These are phyloP conservation scores for Penicillium frequentans DNA, from an alignment of 2,329 filamentous ascomycete genomes.

Conservation along the genomic window DNA sequence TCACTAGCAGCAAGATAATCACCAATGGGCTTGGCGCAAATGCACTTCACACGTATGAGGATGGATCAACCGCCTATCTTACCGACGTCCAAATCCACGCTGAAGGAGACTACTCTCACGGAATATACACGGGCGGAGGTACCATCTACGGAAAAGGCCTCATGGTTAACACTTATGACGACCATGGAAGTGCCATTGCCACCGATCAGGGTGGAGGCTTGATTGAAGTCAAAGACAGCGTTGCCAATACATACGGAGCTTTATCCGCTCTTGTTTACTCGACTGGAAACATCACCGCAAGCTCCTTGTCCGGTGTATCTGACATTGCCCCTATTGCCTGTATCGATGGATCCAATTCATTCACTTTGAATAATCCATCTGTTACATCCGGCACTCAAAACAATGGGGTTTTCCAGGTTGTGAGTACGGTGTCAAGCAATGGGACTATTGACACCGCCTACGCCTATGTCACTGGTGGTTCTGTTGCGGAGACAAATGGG, in stretches of 20 bases:
- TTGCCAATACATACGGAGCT: conserved; percentile 1
- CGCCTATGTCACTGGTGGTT: conserved; percentile 6
- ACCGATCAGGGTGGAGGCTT: conserved; percentile 3
- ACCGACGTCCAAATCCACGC: neutral
- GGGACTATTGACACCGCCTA: neutral
- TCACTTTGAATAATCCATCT: conserved; percentile 1
- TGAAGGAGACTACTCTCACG: conserved; percentile 2
- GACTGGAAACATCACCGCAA: conserved; percentile 4
- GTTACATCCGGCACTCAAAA: conserved; percentile 3
- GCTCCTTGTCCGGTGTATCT: neutral
- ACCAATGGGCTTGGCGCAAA: neutral
- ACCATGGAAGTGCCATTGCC: conserved; percentile 5
- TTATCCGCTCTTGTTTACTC: conserved; percentile 5
- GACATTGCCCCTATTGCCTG: conserved; percentile 3
- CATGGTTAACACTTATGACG: neutral
- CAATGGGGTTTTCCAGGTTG: conserved; percentile 5
- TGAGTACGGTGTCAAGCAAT: neutral
- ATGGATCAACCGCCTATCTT: neutral
- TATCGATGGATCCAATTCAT: conserved; percentile 8
- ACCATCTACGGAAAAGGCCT: neutral
- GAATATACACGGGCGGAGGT: conserved; percentile 3
- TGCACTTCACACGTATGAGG: conserved; percentile 4
- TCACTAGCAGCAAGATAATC: neutral
- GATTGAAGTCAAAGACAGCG: neutral
- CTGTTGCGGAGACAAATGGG: conserved; percentile 2